Percentiles rank a stretch among this genome's conserved stretches.
Conservation (phyloP, 345 rosid species). For the Tarenaya hassleriana region DNA sequence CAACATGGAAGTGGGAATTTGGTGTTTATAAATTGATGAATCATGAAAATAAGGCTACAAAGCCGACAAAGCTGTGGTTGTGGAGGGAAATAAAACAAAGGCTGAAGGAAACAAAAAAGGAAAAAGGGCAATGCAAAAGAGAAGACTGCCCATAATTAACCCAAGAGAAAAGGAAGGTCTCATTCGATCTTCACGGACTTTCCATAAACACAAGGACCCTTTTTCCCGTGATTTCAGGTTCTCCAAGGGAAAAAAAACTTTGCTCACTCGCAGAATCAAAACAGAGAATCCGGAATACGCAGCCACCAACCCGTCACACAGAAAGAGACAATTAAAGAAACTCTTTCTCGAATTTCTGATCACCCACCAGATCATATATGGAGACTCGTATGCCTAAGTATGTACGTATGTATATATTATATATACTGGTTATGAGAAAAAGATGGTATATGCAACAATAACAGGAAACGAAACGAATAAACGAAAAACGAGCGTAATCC, state of each 20-base stretch:
- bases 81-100: not conserved
- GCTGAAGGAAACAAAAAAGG: conserved; percentile 13
- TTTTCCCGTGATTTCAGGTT: conserved; percentile 29
- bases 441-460: not conserved
- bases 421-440: too few species aligned
- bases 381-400: too few species aligned
- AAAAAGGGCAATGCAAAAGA: conserved; percentile 15
- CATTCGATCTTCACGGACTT: conserved; percentile 28
- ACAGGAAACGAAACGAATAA: not conserved
- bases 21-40: conserved; percentile 9
- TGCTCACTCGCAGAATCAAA: not conserved
- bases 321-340: too few species aligned
- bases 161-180: not conserved
- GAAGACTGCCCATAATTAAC: conserved; percentile 14
- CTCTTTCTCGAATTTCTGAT: too few species aligned
- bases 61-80: not conserved
- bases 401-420: too few species aligned
- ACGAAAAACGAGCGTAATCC: not conserved
- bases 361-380: too few species aligned
- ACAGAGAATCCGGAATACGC: conserved; percentile 2
- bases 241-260: conserved; percentile 8
- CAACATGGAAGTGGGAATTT: not conserved
- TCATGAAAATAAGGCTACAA: conserved; percentile 9
- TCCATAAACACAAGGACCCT: conserved; percentile 22
- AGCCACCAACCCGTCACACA: too few species aligned